Conservation (phyloP, 441 rosid genomes). For the Syzygium syzygioides region DNA sequence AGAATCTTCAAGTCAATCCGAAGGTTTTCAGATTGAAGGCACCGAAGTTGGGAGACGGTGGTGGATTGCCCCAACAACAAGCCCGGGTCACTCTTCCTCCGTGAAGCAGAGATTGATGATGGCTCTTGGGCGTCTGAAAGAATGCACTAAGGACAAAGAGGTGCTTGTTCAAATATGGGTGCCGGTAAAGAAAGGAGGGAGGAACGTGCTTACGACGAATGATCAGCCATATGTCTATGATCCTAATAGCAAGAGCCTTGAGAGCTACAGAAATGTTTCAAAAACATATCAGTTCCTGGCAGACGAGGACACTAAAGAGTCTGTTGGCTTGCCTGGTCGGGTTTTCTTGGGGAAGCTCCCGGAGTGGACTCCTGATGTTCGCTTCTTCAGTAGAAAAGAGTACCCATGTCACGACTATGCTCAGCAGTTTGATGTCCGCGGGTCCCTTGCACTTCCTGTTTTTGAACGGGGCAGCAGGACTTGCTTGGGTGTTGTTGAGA, state of each 20-base stretch:
- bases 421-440: constrained; percentile 47
- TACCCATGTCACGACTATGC: constrained; percentile 59
- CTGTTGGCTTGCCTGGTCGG: constrained; percentile 71
- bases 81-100: constrained; percentile 26
- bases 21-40: constrained; percentile 30
- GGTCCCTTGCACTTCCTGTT: constrained; percentile 64
- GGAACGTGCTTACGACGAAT: constrained; percentile 62
- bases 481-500: constrained; percentile 94
- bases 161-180: constrained; percentile 85
- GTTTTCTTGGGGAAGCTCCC: constrained; percentile 65
- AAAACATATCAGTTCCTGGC: constrained; percentile 46
- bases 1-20: constrained; percentile 24
- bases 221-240: constrained; percentile 52
- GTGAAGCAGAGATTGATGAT: constrained; percentile 52
- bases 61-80: constrained; percentile 56
- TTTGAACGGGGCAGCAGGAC: constrained; percentile 54
- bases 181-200: constrained; percentile 63
- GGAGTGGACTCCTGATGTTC: constrained; percentile 92
- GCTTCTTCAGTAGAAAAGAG: constrained; percentile 59
- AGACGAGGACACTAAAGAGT: constrained; percentile 48
- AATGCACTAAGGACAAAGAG: constrained; percentile 43
- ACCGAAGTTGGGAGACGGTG: constrained; percentile 39
- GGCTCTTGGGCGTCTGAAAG: constrained; percentile 47
- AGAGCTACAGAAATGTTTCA: constrained; percentile 55
- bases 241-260: constrained; percentile 43